Conservation (phyloP, 108 stramenopile genomes). For the Cyclotella kingstonii region DNA sequence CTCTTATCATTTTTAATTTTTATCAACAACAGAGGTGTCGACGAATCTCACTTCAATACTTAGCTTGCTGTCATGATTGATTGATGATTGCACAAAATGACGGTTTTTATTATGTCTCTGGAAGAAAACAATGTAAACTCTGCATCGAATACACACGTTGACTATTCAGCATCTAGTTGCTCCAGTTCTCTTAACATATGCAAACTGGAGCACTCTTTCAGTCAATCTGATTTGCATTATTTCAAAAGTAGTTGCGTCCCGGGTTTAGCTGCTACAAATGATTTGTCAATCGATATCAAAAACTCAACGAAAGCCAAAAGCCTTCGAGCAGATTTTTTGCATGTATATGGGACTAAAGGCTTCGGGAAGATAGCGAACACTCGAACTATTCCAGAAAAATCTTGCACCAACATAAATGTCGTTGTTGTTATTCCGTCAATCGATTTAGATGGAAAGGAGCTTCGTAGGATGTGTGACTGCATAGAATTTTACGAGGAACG, state of each 20-base stretch:
- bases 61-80: too few species aligned
- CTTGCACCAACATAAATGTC: constrained; percentile 2
- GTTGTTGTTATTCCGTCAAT: constrained; percentile 43
- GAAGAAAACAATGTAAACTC: too few species aligned
- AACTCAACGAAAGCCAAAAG: neutral
- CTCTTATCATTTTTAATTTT: too few species aligned
- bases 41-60: too few species aligned
- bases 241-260: constrained; percentile 9
- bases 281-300: too few species aligned
- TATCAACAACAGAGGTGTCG: too few species aligned
- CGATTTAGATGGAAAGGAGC: constrained; percentile 31
- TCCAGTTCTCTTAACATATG: neutral
- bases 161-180: too few species aligned
- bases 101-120: too few species aligned
- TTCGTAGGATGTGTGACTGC: constrained; percentile 18
- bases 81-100: too few species aligned
- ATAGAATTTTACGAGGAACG: constrained; percentile 39
- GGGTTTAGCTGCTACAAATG: too few species aligned
- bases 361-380: constrained; percentile 10
- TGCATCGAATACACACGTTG: too few species aligned
- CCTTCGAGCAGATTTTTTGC: constrained; percentile 21
- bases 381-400: neutral
- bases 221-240: constrained; percentile 9
- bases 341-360: constrained; percentile 10
- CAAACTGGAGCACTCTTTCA: constrained; percentile 25